These are phyloP conservation scores for Aspergillus wentii DNA, from an alignment of 495 filamentous ascomycete genomes.

Conservation along the genomic window DNA sequence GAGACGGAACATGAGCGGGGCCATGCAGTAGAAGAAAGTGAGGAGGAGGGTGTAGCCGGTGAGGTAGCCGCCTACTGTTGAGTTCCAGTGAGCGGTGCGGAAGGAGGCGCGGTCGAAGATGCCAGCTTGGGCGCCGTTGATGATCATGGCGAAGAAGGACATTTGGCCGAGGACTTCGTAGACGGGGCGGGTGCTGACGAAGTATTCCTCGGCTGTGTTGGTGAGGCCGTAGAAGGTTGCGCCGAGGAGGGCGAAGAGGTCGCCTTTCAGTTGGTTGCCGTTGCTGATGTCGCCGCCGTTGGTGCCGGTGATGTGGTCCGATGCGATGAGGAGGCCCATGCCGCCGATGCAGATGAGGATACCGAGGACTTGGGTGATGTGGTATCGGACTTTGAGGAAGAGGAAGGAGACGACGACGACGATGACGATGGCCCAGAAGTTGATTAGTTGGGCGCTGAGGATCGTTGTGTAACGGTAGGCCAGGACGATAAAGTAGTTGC, in stretches of 20 bases:
- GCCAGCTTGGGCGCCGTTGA: constrained; percentile 83
- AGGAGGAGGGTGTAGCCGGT: constrained; percentile 83
- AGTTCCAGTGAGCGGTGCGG: constrained; percentile 58
- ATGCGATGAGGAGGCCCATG: constrained; percentile 82
- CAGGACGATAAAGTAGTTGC: constrained; percentile 95
- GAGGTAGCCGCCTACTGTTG: constrained; percentile 70
- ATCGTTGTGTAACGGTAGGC: constrained; percentile 91
- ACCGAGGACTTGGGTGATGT: constrained; percentile 72
- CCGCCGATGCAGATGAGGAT: constrained; percentile 90
- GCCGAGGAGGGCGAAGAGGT: constrained; percentile 83
- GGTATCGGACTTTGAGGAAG: constrained; percentile 83
- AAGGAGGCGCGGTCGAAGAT: constrained; percentile 85
- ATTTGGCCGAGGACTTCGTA: constrained; percentile 94
- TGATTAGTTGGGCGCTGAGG: constrained; percentile 88
- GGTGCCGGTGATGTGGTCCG: constrained; percentile 74
- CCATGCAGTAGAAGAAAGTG: constrained; percentile 78
- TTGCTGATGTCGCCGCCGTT: constrained; percentile 55
- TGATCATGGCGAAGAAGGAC: constrained; percentile 80
- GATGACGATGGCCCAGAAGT: constrained; percentile 97
- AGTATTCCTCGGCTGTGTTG: constrained; percentile 90
- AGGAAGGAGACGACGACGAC: constrained; percentile 82
- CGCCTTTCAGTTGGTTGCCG: constrained; percentile 75
- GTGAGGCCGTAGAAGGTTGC: constrained; percentile 88
- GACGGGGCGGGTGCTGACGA: constrained; percentile 78
- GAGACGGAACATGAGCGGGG: constrained; percentile 82